Evolutionary conservation across 139 green algal species (phyloP).

Genomic region (Chlamydomonas sp.): DNA sequence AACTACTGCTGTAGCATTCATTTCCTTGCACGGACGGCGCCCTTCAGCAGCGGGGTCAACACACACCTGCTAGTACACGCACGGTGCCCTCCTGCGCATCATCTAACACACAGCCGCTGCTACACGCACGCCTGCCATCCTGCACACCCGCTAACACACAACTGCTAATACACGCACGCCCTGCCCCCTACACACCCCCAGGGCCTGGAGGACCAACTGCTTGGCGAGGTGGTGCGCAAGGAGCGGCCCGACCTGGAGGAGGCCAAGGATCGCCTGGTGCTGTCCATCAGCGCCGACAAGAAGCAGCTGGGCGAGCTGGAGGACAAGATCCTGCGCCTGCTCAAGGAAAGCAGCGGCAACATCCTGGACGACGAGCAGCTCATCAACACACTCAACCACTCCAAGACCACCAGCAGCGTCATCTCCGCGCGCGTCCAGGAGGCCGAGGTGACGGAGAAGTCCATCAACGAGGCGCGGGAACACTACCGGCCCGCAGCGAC

Average conservation of each 20-base stretch:
- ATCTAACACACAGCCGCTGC: not conserved
- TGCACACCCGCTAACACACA: not conserved
- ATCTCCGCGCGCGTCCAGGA: conserved; percentile 85
- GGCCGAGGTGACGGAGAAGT: conserved; percentile 82
- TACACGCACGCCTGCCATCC: not conserved
- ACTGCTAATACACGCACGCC: not conserved
- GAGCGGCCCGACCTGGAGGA: conserved; percentile 82
- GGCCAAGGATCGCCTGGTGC: conserved; percentile 79
- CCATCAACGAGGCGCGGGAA: conserved; percentile 85
- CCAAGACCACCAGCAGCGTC: conserved; percentile 80
- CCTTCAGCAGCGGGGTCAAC: no score
- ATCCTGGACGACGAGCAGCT: conserved; percentile 93
- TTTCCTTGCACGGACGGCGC: no score
- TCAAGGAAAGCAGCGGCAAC: conserved; percentile 87
- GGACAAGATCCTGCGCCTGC: conserved; percentile 82
- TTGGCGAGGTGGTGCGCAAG: conserved; percentile 84
- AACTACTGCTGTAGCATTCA: not conserved
- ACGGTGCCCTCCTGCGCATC: not conserved
- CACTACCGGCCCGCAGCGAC: conserved; percentile 77
- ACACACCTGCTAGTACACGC: no score
- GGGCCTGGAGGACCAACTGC: conserved; percentile 90
- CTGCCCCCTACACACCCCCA: conserved; percentile 2
- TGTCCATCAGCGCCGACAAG: conserved; percentile 86
- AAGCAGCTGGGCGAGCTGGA: conserved; percentile 80
- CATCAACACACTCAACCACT: conserved; percentile 91